Base-by-base conservation (phyloP, 164 flowering plant genomes). In the Hamamelis virginiana region DNA sequence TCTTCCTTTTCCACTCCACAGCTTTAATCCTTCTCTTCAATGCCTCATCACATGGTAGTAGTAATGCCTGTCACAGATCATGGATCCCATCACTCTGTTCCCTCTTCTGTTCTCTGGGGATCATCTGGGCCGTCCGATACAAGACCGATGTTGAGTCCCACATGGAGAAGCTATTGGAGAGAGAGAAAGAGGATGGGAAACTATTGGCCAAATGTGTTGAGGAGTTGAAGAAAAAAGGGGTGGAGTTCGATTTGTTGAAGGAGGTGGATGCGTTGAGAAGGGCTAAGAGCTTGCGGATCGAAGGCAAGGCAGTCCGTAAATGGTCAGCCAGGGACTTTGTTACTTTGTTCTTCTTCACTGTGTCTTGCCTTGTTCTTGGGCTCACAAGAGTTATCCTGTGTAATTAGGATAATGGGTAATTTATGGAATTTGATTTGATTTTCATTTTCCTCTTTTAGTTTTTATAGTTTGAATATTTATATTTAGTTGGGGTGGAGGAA, bases 241-340 rank as follows among this genome's bases (percentile, higher is more conserved):
- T 83, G 68, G 97, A 92, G 52, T 94, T 94, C 65, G 97, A 94
- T 83, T 64, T 94, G 81, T 55, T 94, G 79, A 92, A 88, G 80
- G 97, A 92, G 72, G 97, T 94, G 0, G 97, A 94, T 72, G 97
- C 97, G 8, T 75, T 92, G 8, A 71, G 98, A 64, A 82, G 97
- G 73, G 98, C 98, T 0, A 94, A 94, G 86, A 94, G 98, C 50
- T 58, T 94, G 73, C 52, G 95, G 5, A 86, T 92, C 8, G 97
- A 90, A 28, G 33, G 82, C 0, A 86, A 85, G 65, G 78, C 74
- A 4, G 91, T 91, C 18, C 72, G 77, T 69, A 92, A 80, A 77
- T 94, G 98, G 97, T 91, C 97, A 1, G 76, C 91, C 0, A 86
- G 91, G 74, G 97, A 94, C 45, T 88, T 89, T 45, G 92, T 87